Percentiles rank a stretch among this genome's conserved stretches.
These are phyloP conservation scores for Ogataea corticis DNA, from an alignment of 805 yeast genomes.

Conservation along the genomic window DNA sequence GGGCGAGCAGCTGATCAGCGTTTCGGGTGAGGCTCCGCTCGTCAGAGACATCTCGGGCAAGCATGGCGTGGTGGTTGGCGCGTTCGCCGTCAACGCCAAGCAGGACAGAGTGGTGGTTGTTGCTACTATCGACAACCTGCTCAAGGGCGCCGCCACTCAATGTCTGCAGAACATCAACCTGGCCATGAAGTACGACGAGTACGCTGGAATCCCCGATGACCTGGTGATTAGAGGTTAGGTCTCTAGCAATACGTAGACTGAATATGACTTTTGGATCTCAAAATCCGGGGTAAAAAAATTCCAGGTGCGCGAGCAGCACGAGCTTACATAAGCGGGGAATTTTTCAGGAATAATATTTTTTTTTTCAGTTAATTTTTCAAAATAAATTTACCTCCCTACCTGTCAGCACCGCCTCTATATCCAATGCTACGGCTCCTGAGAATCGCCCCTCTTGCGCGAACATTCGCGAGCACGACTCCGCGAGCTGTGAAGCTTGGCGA, in stretches of 20 bases:
- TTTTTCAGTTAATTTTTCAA: too few species aligned
- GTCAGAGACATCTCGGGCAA: slow-evolving; percentile 90
- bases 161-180: slow-evolving; percentile 95
- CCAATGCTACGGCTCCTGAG: too few species aligned
- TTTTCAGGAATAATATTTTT: too few species aligned
- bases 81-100: slow-evolving; percentile 87
- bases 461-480: too few species aligned
- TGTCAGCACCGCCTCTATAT: too few species aligned
- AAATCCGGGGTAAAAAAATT: too few species aligned
- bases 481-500: neutral
- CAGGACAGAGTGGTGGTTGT: slow-evolving; percentile 91
- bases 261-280: too few species aligned
- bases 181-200: slow-evolving; percentile 87
- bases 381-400: too few species aligned
- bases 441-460: too few species aligned
- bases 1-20: slow-evolving; percentile 80
- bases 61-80: slow-evolving; percentile 95
- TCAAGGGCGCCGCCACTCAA: slow-evolving; percentile 99
- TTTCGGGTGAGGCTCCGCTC: slow-evolving; percentile 89
- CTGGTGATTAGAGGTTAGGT: slow-evolving; percentile 37
- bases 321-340: too few species aligned
- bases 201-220: slow-evolving; percentile 88
- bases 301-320: too few species aligned
- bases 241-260: too few species aligned
- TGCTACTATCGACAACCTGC: slow-evolving; percentile 91